Evolutionary conservation across 2,329 filamentous ascomycete species (phyloP).

Genomic region (Arthrobotrys entomopaga): DNA sequence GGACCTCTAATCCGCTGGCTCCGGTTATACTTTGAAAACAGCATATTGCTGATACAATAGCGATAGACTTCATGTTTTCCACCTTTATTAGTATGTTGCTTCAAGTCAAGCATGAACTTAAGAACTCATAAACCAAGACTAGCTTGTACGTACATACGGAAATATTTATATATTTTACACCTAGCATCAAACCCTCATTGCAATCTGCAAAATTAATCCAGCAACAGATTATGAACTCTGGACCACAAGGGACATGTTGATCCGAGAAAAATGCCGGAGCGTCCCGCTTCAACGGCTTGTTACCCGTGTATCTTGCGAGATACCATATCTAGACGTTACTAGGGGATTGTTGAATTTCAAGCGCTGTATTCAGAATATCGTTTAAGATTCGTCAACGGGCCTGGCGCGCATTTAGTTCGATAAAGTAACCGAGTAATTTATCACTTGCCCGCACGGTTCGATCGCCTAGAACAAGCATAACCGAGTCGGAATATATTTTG

Average conservation of each 20-base stretch:
- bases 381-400: neutral
- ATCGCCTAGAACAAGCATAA: neutral
- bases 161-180: too few relatives aligned
- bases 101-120: too few relatives aligned
- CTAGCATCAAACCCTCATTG: too few relatives aligned
- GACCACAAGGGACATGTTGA: too few relatives aligned
- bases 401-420: neutral
- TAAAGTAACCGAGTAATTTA: constrained; percentile 1
- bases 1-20: neutral
- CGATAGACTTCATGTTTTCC: neutral
- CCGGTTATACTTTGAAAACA: neutral
- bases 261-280: too few relatives aligned
- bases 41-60: neutral
- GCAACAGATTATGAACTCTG: too few relatives aligned
- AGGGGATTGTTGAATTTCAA: neutral
- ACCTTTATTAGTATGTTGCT: neutral
- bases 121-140: too few relatives aligned
- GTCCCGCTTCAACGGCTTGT: neutral
- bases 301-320: neutral
- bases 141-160: too few relatives aligned
- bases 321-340: too few relatives aligned
- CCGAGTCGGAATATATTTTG: neutral
- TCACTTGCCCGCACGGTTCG: constrained; percentile 15
- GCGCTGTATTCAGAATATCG: constrained; percentile 1
- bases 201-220: too few relatives aligned